Conservation (phyloP, 768 basidiomycete species). For the Omphalotus guepiniiformis region DNA sequence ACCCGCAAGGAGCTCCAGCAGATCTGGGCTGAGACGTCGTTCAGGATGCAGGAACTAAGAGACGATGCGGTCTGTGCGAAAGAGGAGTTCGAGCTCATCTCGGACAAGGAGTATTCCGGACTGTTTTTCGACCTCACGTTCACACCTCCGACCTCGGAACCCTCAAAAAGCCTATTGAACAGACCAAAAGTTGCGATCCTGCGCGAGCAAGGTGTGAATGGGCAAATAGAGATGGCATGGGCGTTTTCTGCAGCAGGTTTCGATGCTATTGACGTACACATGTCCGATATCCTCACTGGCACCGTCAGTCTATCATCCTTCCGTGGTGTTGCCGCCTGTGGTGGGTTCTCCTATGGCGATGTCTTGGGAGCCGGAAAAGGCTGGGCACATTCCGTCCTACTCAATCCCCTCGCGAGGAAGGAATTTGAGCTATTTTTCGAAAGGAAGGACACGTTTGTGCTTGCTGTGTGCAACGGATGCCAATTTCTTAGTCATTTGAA, state of each 20-base stretch:
- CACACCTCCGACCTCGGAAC: slow-evolving; percentile 30
- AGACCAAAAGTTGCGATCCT: slow-evolving; percentile 92
- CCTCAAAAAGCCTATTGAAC: slow-evolving; percentile 29
- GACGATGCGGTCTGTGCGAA: slow-evolving; percentile 75
- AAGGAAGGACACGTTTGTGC: slow-evolving; percentile 76
- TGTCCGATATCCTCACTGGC: slow-evolving; percentile 91
- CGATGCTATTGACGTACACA: slow-evolving; percentile 94
- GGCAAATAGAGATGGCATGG: slow-evolving; percentile 99
- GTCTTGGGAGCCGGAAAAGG: slow-evolving; percentile 97
- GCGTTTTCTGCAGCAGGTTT: slow-evolving; percentile 93
- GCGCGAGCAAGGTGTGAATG: slow-evolving; percentile 98
- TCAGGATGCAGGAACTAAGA: slow-evolving; percentile 82
- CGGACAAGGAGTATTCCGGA: slow-evolving; percentile 50
- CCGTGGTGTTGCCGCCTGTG: slow-evolving; percentile 91
- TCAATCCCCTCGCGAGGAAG: slow-evolving; percentile 68
- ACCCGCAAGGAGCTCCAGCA: slow-evolving; percentile 71
- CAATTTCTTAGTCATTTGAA: slow-evolving; percentile 91
- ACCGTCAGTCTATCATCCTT: slow-evolving; percentile 58
- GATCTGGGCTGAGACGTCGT: slow-evolving; percentile 94
- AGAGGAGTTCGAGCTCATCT: slow-evolving; percentile 81
- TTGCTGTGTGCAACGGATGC: slow-evolving; percentile 98
- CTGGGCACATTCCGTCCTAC: slow-evolving; percentile 94
- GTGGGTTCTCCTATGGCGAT: slow-evolving; percentile 98
- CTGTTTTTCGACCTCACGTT: slow-evolving; percentile 78
- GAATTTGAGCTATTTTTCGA: slow-evolving; percentile 84